Percentiles rank a stretch among this genome's conserved stretches.
Conservation (phyloP, 768 basidiomycete species). For the Tulasnella sp. region DNA sequence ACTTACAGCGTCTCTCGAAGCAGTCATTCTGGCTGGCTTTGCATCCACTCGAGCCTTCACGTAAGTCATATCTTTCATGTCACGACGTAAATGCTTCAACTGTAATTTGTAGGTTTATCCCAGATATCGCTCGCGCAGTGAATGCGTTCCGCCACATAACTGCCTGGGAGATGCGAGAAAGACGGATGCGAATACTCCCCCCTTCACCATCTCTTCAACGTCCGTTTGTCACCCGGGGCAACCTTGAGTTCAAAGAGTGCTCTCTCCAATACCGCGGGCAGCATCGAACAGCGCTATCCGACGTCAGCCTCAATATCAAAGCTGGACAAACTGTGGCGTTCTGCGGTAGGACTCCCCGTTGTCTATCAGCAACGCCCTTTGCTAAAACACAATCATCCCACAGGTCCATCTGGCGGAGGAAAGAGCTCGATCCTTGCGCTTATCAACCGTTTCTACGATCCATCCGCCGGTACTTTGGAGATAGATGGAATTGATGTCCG, state of each 20-base stretch:
- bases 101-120: not conserved
- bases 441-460: conserved; percentile 25
- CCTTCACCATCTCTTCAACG: not conserved
- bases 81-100: not conserved
- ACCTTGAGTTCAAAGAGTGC: not conserved
- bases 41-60: not conserved
- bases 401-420: conserved; percentile 6
- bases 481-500: conserved; percentile 24
- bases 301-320: conserved; percentile 20
- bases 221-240: not conserved
- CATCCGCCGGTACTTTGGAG: conserved; percentile 19
- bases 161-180: not conserved
- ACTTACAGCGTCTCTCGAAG: not conserved
- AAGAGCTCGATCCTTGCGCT: conserved; percentile 21
- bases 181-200: conserved; percentile 4
- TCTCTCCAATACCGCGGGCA: conserved; percentile 23
- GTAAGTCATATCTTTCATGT: not conserved
- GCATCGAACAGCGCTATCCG: conserved; percentile 19
- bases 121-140: conserved; percentile 13
- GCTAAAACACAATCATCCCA: not conserved
- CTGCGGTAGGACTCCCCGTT: conserved; percentile 19
- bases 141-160: not conserved
- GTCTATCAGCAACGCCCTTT: not conserved
- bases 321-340: conserved; percentile 23
- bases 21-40: not conserved